These are phyloP conservation scores for Annona squamosa DNA, from an alignment of 164 flowering plant species.

Conservation along the genomic window DNA sequence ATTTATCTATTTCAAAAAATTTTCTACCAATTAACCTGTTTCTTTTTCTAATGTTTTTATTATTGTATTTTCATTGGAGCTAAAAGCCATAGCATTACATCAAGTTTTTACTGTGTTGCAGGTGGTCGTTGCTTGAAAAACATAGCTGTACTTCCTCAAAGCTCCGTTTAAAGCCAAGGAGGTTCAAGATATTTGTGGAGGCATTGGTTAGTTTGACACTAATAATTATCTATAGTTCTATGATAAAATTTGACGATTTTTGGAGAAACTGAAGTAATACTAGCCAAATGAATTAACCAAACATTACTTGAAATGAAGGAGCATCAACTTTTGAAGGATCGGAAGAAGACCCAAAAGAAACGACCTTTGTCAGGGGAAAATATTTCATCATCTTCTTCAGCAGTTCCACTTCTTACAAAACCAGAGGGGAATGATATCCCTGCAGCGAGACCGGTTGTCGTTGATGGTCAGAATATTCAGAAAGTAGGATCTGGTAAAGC, in stretches of 20 bases:
- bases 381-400: constrained; percentile 30
- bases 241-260: not conserved
- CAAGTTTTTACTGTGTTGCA: constrained; percentile 15
- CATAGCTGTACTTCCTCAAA: constrained; percentile 92
- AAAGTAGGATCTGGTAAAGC: constrained; percentile 62
- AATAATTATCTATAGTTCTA: not conserved
- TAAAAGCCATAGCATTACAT: not conserved
- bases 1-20: too few relatives aligned
- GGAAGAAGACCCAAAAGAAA: constrained; percentile 60
- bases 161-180: constrained; percentile 91
- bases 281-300: constrained; percentile 12
- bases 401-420: constrained; percentile 39
- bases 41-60: too few relatives aligned
- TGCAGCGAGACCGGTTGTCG: constrained; percentile 43
- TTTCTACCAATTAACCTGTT: not conserved
- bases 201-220: constrained; percentile 66
- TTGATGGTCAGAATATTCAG: constrained; percentile 62
- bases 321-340: constrained; percentile 89
- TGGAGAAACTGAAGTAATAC: not conserved
- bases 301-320: constrained; percentile 51
- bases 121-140: constrained; percentile 99
- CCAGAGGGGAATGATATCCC: constrained; percentile 45
- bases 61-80: not conserved
- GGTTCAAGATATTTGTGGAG: constrained; percentile 81
- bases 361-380: constrained; percentile 48